Percentiles rank a stretch among this genome's conserved stretches.
phyloP scores from a whole-genome alignment of 331 rosid genomes.

The Phaseolus coccineus region DNA sequence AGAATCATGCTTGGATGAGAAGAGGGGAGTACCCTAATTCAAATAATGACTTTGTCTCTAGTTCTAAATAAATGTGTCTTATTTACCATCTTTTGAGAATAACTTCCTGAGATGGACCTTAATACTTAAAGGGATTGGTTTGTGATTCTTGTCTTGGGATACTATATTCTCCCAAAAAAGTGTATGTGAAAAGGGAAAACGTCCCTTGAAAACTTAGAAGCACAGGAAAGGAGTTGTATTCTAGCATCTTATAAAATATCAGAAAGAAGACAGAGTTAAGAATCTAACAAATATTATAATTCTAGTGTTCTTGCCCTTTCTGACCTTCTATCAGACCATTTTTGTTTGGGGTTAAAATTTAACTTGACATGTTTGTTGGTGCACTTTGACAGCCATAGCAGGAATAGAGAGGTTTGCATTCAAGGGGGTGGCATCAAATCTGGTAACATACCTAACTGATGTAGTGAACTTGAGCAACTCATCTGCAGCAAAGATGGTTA shows the following conservation, averaged over 20 bases:
- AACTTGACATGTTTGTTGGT: slow-evolving; percentile 17
- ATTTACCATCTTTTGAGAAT: background rate
- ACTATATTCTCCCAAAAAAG: background rate
- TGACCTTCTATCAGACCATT: background rate
- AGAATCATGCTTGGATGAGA: slow-evolving; percentile 9
- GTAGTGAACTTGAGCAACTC: slow-evolving; percentile 85
- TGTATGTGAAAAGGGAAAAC: background rate
- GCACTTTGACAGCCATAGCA: slow-evolving; percentile 62
- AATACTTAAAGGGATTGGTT: background rate
- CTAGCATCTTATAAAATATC: background rate
- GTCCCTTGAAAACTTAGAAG: background rate
- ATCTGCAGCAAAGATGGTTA: slow-evolving; percentile 88
- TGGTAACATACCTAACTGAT: slow-evolving; percentile 84
- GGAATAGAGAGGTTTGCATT: slow-evolving; percentile 95
- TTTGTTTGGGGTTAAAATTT: background rate
- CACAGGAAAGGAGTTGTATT: slow-evolving; percentile 11
- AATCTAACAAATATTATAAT: slow-evolving; percentile 11
- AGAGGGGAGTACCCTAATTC: slow-evolving; percentile 21
- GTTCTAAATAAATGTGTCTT: background rate
- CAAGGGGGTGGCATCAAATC: slow-evolving; percentile 91
- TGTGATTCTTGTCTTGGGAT: background rate
- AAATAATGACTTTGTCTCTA: slow-evolving; percentile 12
- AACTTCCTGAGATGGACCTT: background rate
- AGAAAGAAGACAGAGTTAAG: slow-evolving; percentile 1
- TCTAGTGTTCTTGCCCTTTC: background rate